These are phyloP conservation scores for Pelargonium fulgidum DNA, from an alignment of 441 rosid genomes.

Conservation along the genomic window DNA sequence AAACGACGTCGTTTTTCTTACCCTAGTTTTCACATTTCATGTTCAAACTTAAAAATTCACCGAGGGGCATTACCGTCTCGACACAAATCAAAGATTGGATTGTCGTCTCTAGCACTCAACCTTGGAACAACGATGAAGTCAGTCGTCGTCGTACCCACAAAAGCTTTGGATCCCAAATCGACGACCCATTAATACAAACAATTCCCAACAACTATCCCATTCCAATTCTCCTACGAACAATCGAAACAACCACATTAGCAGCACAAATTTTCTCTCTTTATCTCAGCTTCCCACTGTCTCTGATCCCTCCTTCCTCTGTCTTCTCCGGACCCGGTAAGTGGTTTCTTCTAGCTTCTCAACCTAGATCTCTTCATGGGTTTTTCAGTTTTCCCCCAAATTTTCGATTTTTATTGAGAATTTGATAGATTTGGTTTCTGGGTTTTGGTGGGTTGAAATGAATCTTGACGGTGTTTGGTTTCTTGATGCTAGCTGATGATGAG, in stretches of 20 bases:
- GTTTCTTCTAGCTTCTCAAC: background rate
- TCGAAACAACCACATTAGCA: background rate
- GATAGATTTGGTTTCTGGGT: background rate
- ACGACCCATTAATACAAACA: background rate
- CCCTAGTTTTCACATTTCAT: no score
- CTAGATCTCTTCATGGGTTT: background rate
- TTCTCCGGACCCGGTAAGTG: background rate
- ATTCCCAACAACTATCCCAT: background rate
- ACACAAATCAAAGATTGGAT: background rate
- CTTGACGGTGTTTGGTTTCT: background rate
- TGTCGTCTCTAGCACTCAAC: background rate
- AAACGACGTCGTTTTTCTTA: no score
- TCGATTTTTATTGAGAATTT: background rate
- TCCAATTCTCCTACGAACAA: background rate
- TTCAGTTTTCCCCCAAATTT: background rate
- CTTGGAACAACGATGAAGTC: background rate
- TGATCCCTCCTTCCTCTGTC: background rate
- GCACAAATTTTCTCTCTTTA: background rate
- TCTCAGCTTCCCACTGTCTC: background rate
- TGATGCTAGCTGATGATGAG: background rate
- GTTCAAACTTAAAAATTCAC: background rate
- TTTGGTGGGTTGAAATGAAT: constrained; percentile 1
- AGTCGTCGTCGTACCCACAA: background rate
- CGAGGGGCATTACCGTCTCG: background rate
- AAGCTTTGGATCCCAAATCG: background rate